Base-by-base conservation (phyloP, 2,329 filamentous ascomycete species). In the Neodidymelliopsis sp. region DNA sequence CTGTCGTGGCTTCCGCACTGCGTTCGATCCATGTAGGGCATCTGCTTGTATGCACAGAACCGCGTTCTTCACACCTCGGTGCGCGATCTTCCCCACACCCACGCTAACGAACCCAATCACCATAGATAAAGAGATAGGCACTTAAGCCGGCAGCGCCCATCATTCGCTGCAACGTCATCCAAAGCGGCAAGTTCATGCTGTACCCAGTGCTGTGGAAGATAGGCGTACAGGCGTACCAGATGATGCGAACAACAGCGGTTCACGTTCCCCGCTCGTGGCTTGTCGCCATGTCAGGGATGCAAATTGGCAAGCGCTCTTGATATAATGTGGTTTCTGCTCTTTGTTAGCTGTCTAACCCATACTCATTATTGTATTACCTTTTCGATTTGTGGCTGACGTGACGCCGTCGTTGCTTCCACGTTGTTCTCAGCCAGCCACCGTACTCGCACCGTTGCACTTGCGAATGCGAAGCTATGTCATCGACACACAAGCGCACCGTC, bases 401-500 rank as follows among this genome's bases (percentile, higher is more conserved):
- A 35, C 29, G 24, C 20, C 22, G 12, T 45, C 31, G 29, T 29
- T 31, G 40, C 30, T 31, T 19, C 25, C 11, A 13, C 34, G 18
- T 38, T 43, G 39, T 38, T 8, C 28, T 38, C 19, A 41, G 25
- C 38, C 47, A 43, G 35, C 40, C 30, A 40, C 35, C 25, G 20
- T n/a, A n/a, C n/a, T n/a, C n/a, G 33, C 20, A 25, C 20, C 35
- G 15, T 27, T 31, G 2, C 4, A 7, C 20, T 24, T 12, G 40
- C 16, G 19, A 25, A 50, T 50, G 47, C 47, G 33, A 13, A 34
- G 36, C 22, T 25, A 50, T 50, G 47, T 40, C 40, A 36, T 45
- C 47, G 35, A 45, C 27, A 16, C 40, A 45, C 35, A 50, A 50
- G 27, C 47, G 33, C 36, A 13, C 56, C 23, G 75, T 81, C 18